phyloP scores from a whole-genome alignment of 345 rosid genomes.

The Gossypium turneri region DNA sequence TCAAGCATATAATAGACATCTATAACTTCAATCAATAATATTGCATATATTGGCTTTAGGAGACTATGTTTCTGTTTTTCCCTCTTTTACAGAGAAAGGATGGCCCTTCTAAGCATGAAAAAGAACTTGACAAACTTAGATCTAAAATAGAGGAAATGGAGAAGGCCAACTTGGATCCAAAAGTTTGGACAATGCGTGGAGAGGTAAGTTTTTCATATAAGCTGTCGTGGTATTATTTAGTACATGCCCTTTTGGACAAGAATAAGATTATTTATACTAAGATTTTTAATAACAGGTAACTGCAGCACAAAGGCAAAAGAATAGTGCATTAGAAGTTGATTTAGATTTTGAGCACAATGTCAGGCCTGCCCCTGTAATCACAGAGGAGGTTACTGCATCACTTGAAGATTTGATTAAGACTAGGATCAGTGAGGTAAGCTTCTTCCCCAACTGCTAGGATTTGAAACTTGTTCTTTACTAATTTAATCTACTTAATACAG shows the following conservation, averaged over 20 bases:
- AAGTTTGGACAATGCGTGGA: constrained; percentile 96
- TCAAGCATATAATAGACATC: background rate
- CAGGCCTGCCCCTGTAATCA: constrained; percentile 89
- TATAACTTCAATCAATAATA: constrained; percentile 9
- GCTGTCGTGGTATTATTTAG: background rate
- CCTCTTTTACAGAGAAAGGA: constrained; percentile 37
- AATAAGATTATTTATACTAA: background rate
- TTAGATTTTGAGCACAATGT: constrained; percentile 93
- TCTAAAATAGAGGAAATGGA: constrained; percentile 80
- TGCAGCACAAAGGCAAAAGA: constrained; percentile 84
- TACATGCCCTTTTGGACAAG: background rate
- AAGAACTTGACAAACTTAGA: constrained; percentile 47
- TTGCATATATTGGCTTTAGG: background rate
- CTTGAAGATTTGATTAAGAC: constrained; percentile 80
- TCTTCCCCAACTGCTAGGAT: background rate
- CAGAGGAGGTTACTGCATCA: constrained; percentile 86
- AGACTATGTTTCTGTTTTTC: constrained; percentile 14
- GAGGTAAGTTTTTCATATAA: constrained; percentile 46
- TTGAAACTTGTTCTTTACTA: background rate
- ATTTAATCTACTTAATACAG: background rate
- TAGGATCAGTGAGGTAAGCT: constrained; percentile 67
- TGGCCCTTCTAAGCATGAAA: constrained; percentile 76
- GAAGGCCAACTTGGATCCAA: constrained; percentile 79
- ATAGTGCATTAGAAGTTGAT: constrained; percentile 94
- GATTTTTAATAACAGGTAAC: constrained; percentile 48